These are phyloP conservation scores for Linnemannia exigua DNA, from an alignment of 192 early-diverging fungal genomes.

Conservation along the genomic window DNA sequence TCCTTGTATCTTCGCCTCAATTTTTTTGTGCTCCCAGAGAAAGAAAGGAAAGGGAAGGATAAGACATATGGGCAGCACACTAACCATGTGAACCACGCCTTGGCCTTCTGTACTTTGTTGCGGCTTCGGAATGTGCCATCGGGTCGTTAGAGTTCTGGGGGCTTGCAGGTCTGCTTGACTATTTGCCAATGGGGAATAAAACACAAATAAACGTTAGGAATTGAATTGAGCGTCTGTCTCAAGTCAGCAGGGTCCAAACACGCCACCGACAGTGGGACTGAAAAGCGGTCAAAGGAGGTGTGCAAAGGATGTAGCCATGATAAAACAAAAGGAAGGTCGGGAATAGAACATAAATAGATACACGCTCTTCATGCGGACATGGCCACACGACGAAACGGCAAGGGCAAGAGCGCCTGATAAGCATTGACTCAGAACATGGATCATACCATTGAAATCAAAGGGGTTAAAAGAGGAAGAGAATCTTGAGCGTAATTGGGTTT, in stretches of 20 bases:
- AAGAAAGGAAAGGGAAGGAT: not conserved
- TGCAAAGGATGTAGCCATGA: not conserved
- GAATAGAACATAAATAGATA: not conserved
- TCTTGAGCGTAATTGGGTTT: not conserved
- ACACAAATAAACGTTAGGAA: conserved; percentile 1
- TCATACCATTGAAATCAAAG: not conserved
- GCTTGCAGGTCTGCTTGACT: conserved; percentile 28
- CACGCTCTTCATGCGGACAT: not conserved
- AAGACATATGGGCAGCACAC: not conserved
- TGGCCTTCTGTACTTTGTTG: conserved; percentile 57
- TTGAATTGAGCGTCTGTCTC: not conserved
- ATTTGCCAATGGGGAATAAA: not conserved
- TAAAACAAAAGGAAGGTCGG: not conserved
- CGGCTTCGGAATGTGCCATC: conserved; percentile 47
- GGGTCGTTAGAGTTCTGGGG: conserved; percentile 34
- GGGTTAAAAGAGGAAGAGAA: not conserved
- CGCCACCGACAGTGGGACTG: not conserved
- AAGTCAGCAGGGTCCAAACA: not conserved
- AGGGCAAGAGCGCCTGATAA: not conserved
- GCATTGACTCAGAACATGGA: conserved; percentile 6
- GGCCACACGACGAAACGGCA: not conserved
- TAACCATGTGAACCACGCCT: conserved; percentile 68
- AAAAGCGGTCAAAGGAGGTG: not conserved
- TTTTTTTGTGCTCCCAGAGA: not conserved
- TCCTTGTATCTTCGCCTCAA: not conserved